phyloP scores from a whole-genome alignment of 257 asterid genomes.

The Jacaranda copaia region DNA sequence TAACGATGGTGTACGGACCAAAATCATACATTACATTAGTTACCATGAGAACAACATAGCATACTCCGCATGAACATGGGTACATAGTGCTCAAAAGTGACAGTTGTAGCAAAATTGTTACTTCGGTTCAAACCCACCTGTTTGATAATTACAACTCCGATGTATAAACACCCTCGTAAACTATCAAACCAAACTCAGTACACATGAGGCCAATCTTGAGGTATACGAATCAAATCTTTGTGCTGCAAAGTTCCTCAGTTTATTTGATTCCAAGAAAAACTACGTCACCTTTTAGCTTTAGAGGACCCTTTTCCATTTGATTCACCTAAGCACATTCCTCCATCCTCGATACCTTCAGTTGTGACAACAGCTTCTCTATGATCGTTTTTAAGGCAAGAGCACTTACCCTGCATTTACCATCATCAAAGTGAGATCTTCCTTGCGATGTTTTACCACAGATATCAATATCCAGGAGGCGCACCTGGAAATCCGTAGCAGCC shows the following conservation, averaged over 20 bases:
- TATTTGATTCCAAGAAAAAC: conserved; percentile 12
- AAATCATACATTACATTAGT: too few species aligned
- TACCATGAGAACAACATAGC: too few species aligned
- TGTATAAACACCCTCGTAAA: too few species aligned
- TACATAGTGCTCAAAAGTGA: too few species aligned
- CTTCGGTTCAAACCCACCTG: too few species aligned
- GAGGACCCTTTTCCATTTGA: background rate
- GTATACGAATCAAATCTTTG: too few species aligned
- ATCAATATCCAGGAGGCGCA: conserved; percentile 92
- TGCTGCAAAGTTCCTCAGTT: too few species aligned
- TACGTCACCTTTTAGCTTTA: conserved; percentile 3
- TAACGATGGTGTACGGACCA: too few species aligned
- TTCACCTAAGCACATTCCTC: conserved; percentile 25
- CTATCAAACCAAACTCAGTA: background rate
- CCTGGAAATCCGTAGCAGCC: conserved; percentile 84
- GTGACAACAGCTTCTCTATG: conserved; percentile 58
- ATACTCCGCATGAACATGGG: too few species aligned
- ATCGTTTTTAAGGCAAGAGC: conserved; percentile 64
- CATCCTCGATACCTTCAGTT: conserved; percentile 45
- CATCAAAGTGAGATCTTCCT: conserved; percentile 42
- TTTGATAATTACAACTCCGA: too few species aligned
- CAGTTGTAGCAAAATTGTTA: too few species aligned
- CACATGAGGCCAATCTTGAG: too few species aligned
- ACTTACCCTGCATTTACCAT: background rate
- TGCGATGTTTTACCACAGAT: conserved; percentile 92